A percentile compares a stretch with the other conserved stretches of the same genome.
Conservation (phyloP, 352 stramenopile species). For the Phytophthora rubi region DNA sequence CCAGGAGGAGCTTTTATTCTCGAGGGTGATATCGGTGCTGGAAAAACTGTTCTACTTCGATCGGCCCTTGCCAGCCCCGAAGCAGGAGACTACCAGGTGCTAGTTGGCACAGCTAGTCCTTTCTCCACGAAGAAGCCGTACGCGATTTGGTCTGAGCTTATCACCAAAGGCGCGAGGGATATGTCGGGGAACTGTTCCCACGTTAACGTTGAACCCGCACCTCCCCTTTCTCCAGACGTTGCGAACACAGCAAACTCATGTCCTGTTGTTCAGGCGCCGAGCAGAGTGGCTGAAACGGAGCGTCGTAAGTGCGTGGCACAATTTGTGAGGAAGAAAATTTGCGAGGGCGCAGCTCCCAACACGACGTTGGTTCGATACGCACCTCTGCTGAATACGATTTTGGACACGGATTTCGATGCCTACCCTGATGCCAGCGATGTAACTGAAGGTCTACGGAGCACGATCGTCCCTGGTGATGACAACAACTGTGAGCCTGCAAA, state of each 20-base stretch:
- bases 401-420: conserved; percentile 77
- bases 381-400: conserved; percentile 62
- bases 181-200: not conserved
- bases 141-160: conserved; percentile 80
- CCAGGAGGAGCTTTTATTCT: conserved; percentile 77
- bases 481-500: conserved; percentile 9
- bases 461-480: not conserved
- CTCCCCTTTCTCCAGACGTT: conserved; percentile 32
- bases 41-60: conserved; percentile 82
- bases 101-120: conserved; percentile 74
- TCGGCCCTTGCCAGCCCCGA: conserved; percentile 60
- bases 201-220: conserved; percentile 18
- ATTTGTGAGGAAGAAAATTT: conserved; percentile 72
- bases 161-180: conserved; percentile 69
- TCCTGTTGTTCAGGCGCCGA: conserved; percentile 20
- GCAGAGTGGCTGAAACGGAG: conserved; percentile 39
- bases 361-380: conserved; percentile 70
- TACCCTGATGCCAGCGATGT: conserved; percentile 41
- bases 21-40: conserved; percentile 85
- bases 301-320: conserved; percentile 57
- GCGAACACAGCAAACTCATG: conserved; percentile 10
- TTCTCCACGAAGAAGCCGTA: conserved; percentile 83
- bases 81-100: conserved; percentile 57
- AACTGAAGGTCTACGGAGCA: not conserved
- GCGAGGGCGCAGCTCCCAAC: conserved; percentile 67